Conservation (phyloP, 2,329 filamentous ascomycete genomes). For the Trichoderma hamatum region DNA sequence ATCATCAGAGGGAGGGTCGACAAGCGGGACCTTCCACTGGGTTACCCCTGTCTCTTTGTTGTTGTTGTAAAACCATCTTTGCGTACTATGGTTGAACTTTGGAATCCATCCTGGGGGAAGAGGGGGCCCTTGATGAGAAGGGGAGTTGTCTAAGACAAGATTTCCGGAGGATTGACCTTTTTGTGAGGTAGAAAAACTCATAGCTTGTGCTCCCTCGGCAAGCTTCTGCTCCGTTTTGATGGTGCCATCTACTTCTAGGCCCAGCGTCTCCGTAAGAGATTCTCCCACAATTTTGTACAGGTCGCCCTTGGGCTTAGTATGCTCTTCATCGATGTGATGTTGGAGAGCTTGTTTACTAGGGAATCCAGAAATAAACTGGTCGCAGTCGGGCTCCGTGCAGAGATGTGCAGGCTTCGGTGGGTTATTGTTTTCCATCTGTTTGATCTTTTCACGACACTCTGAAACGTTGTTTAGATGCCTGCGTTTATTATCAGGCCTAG, state of each 20-base stretch:
- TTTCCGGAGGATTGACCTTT: conserved; percentile 53
- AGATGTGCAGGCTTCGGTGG: conserved; percentile 48
- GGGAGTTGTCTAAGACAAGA: conserved; percentile 36
- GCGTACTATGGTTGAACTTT: too few relatives aligned
- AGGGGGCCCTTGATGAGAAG: too few relatives aligned
- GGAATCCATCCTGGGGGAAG: too few relatives aligned
- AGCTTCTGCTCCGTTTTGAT: conserved; percentile 42
- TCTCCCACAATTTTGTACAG: conserved; percentile 58
- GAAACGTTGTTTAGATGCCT: not conserved
- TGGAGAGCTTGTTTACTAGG: conserved; percentile 57
- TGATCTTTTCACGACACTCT: not conserved
- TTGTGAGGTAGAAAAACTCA: conserved; percentile 49
- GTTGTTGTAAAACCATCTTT: too few relatives aligned
- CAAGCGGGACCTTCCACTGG: not conserved
- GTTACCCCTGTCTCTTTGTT: too few relatives aligned
- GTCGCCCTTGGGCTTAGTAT: conserved; percentile 58
- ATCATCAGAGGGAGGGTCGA: conserved; percentile 46
- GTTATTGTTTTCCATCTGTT: not conserved
- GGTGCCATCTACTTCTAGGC: conserved; percentile 56
- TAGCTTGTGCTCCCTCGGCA: conserved; percentile 41
- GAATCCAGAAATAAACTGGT: conserved; percentile 54
- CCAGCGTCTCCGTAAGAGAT: conserved; percentile 52
- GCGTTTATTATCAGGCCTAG: not conserved
- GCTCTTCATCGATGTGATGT: conserved; percentile 61
- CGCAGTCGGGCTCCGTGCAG: conserved; percentile 60